Evolutionary conservation across 2,329 filamentous ascomycete species (phyloP), one percentile per base, ranked within the genome.

Genomic region (Septoria petroselini): DNA sequence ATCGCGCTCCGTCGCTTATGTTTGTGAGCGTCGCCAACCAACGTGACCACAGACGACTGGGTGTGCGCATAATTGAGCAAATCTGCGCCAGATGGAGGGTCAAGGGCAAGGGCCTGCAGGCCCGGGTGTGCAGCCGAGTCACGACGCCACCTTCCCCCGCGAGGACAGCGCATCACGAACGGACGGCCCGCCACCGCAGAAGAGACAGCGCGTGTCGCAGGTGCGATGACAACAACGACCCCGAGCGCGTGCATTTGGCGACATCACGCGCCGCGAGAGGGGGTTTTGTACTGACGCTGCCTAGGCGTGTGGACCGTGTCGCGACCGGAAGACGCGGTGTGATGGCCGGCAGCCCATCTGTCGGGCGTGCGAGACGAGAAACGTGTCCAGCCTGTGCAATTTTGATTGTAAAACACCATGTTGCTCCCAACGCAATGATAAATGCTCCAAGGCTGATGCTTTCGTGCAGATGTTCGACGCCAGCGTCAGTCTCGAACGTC

Each of bases 321-420:
- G 57, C 19, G 57, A 58, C 11, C 54, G 59, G 7, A 62, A 62
- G 48, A 62, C 59, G 35, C 56, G 59, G 12, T 62, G 58, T 42
- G 59, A 59, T 45, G 58, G 58, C 2, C 43, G 52, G 8, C 54
- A 60, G 46, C 58, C 59, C 21, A 42, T 58, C 12, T 55, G 58
- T 40, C 50, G 47, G 7, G 54, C 55, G 2, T 60, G 58, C 41
- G 53, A 61, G 33, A 54, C 44, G 17, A 35, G 58, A 30, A 57
- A 57, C 9, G 58, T 61, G 6, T 35, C 48, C 9, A 44, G 34
- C 18, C 48, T 40, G 3, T 61, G 58, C 39, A 54, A 44, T 11
- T 61, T 51, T 38, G 53, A 59, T 29, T 53, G 50, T 53, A 19
- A 45, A 45, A 38, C n/a, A n/a, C 27, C 12, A 21, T 25, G 21